Conservation (phyloP, 1,284 basidiomycete species). For the Chondrostereum purpureum region DNA sequence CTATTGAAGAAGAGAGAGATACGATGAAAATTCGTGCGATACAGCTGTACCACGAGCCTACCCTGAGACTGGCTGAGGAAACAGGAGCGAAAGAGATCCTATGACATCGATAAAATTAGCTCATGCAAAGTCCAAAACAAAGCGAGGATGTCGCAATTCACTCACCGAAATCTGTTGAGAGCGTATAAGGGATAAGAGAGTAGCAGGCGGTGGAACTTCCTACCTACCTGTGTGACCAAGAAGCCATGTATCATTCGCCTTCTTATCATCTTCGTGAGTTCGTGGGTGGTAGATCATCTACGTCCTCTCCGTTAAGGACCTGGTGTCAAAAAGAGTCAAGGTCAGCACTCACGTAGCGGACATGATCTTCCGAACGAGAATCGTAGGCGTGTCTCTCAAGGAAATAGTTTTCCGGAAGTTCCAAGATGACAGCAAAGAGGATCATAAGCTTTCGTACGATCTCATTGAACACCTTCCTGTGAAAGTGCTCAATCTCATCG, state of each 20-base stretch:
- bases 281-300: conserved; percentile 25
- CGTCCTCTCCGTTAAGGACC: background rate
- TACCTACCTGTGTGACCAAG: conserved; percentile 31
- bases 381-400: conserved; percentile 20
- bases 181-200: background rate
- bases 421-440: conserved; percentile 21
- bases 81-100: conserved; percentile 47
- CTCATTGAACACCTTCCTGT: background rate
- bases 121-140: no score
- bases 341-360: conserved; percentile 14
- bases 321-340: background rate
- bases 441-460: conserved; percentile 13
- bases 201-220: background rate
- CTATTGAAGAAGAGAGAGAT: conserved; percentile 11
- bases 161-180: background rate
- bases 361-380: conserved; percentile 19
- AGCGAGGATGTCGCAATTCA: no score
- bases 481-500: background rate
- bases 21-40: no score
- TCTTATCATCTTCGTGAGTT: conserved; percentile 37
- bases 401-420: conserved; percentile 24
- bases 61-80: conserved; percentile 52
- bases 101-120: no score
- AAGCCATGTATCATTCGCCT: conserved; percentile 39
- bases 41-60: no score